Evolutionary conservation across 495 filamentous ascomycete genomes (phyloP), one percentile per base, ranked within the genome.

Genomic region (Extremus antarcticus): DNA sequence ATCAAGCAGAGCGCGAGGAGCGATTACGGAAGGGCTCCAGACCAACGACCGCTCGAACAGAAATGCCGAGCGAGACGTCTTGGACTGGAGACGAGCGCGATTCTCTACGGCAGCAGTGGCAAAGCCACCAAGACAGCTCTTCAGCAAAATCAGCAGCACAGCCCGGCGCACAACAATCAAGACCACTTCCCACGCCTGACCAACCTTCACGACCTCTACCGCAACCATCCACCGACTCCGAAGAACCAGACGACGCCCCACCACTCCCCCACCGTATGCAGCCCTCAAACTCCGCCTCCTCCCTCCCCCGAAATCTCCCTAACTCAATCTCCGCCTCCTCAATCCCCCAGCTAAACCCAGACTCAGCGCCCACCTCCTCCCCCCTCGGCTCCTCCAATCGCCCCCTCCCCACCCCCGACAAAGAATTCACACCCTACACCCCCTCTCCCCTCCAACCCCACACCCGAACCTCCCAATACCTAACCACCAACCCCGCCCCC

Each of bases 1-100:
- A 96, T 62, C 79, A 95, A 67, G 75, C 74, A 40, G 89, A 90
- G 65, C 81, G 90, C 43, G 82, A 90, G 66, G 81, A 76, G 38
- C 77, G 78, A 19, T 62, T 63, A 59, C 62, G 66, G 61, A 19
- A 50, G 8, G 59, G 56, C 46, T 21, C 56, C n/a, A 23, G 52
- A 51, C 57, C 57, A 8, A 60, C 38, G 19, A 55, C 52, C 13
- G 46, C 57, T 51, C 24, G 47, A 40, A 56, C 53, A 8, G 58
- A 57, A 19, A 56, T 48, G 3, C 39, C 47, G 17, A 74, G 76
- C 75, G 63, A 85, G 54, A 81, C 87, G 39, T 82, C 83, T 1
- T 91, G 84, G 74, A 76, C 78, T 8, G 79, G 79, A 51, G 81
- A 88, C 60, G 89, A 94, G 69, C 78, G 81, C 29, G 83, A 87